Base-by-base conservation (phyloP, 2,329 filamentous ascomycete species). In the Apiospora koreana region DNA sequence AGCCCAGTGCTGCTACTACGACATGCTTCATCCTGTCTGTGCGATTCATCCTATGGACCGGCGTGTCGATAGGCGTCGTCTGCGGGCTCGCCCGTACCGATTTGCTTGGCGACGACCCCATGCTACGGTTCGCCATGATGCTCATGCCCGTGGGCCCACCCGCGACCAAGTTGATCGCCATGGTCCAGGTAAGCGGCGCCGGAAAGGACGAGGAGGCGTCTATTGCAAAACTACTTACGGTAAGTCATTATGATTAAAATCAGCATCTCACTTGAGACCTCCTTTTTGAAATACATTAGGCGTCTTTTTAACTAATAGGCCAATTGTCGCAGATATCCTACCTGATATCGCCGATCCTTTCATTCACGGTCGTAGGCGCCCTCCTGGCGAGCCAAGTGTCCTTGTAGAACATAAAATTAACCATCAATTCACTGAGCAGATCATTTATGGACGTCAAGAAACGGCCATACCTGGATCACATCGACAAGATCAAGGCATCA, bases 61-160 rank as follows among this genome's bases (percentile, higher is more conserved):
- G 79, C 0, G 78, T 87, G 21, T 86, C 85, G 3, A 88, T 92
- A 42, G 81, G 81, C 0, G 43, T 87, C 2, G 84, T 92, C 9
- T 92, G 87, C 73, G 74, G 78, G 0, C 75, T 92, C 8, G 88
- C 82, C 1, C 84, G 82, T 69, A 91, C 89, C 0, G 73, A 74
- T 0, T 48, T 88, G 2, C 75, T 93, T 2, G 82, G 83, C 3
- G 74, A 81, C 3, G 91, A 93, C 75, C 89, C 89, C 0, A 87
- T 92, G 73, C 79, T 93, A 42, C 92, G 89, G 89, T 92, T 92
- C 75, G 83, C 81, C 78, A 85, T 76, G 84, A 84, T 81, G 73
- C 85, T 54, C 54, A 62, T 62, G 54, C 54, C 54, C 54, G 54
- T 62, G 85, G 86, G 84, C 84, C 84, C 0, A 81, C 80, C 82